Evolutionary conservation across 768 basidiomycete species (phyloP).

Genomic region (Rhizopogon sp.): DNA sequence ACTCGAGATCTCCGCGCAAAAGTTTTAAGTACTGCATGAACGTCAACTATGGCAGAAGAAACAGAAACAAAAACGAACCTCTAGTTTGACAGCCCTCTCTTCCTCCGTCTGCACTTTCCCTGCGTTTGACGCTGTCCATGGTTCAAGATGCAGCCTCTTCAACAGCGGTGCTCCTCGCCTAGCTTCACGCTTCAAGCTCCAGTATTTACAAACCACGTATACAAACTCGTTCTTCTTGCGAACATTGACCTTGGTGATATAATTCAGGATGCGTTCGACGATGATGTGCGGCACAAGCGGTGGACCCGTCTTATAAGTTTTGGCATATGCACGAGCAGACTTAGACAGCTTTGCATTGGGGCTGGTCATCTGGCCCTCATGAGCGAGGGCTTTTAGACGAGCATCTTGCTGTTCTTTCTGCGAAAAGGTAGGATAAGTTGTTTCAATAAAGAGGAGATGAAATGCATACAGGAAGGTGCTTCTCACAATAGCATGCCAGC

Average conservation of each 20-base stretch:
- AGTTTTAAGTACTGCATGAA: slow-evolving; percentile 45
- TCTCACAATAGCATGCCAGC: slow-evolving; percentile 82
- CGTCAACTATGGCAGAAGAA: not conserved
- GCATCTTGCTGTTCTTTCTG: slow-evolving; percentile 69
- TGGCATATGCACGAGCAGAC: slow-evolving; percentile 85
- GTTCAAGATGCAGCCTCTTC: slow-evolving; percentile 91
- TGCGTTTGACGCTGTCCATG: slow-evolving; percentile 84
- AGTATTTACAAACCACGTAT: slow-evolving; percentile 79
- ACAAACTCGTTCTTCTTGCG: slow-evolving; percentile 78
- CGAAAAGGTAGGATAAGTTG: not conserved
- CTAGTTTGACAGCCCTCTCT: slow-evolving; percentile 77
- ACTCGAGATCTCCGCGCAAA: slow-evolving; percentile 73
- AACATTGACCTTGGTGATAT: slow-evolving; percentile 56
- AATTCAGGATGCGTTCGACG: slow-evolving; percentile 64
- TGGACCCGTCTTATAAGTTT: slow-evolving; percentile 88
- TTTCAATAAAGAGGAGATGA: not conserved
- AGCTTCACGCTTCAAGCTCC: slow-evolving; percentile 74
- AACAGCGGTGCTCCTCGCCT: slow-evolving; percentile 89
- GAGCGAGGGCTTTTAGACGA: slow-evolving; percentile 51
- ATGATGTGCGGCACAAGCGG: slow-evolving; percentile 87
- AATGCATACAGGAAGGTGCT: slow-evolving; percentile 76
- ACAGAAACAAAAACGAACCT: slow-evolving; percentile 42
- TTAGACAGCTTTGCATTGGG: slow-evolving; percentile 53
- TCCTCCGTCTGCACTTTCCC: slow-evolving; percentile 60
- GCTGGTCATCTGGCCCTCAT: slow-evolving; percentile 34